phyloP scores from a whole-genome alignment of 2,329 filamentous ascomycete genomes.

The Aspergillus eucalypticola region DNA sequence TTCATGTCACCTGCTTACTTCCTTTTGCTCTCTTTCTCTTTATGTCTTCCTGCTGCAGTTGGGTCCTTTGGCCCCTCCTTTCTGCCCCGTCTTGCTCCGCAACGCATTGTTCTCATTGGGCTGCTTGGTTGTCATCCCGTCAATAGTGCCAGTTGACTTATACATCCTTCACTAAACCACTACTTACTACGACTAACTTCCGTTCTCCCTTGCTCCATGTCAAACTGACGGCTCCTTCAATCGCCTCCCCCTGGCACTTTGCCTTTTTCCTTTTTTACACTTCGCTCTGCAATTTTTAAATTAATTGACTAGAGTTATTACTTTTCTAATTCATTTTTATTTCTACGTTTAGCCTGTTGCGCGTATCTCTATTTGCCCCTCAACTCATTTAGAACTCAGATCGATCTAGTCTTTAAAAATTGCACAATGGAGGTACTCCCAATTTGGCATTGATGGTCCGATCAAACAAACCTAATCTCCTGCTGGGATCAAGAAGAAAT shows the following conservation, averaged over 20 bases:
- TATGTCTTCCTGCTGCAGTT: background rate
- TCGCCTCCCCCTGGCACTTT: background rate
- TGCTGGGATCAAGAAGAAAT: background rate
- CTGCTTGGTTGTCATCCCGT: slow-evolving; percentile 13
- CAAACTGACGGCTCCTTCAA: slow-evolving; percentile 13
- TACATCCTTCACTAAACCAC: slow-evolving; percentile 6
- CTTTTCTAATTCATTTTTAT: background rate
- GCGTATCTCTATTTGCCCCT: slow-evolving; percentile 5
- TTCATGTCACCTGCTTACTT: background rate
- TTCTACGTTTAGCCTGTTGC: background rate
- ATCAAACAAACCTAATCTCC: background rate
- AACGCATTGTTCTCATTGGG: slow-evolving; percentile 18
- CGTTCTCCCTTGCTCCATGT: slow-evolving; percentile 12
- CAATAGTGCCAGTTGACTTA: slow-evolving; percentile 23
- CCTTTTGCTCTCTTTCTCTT: background rate
- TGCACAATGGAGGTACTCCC: slow-evolving; percentile 1
- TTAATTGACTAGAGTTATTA: background rate
- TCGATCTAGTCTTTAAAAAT: slow-evolving; percentile 6
- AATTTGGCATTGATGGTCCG: slow-evolving; percentile 8
- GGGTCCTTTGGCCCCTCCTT: slow-evolving; percentile 11
- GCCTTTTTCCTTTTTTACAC: background rate
- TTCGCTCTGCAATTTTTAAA: background rate
- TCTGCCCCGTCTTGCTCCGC: slow-evolving; percentile 3
- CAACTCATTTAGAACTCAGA: background rate
- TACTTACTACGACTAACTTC: too few species aligned